These are phyloP conservation scores for Aspergillus sp. DNA, from an alignment of 2,329 filamentous ascomycete genomes.

Conservation along the genomic window DNA sequence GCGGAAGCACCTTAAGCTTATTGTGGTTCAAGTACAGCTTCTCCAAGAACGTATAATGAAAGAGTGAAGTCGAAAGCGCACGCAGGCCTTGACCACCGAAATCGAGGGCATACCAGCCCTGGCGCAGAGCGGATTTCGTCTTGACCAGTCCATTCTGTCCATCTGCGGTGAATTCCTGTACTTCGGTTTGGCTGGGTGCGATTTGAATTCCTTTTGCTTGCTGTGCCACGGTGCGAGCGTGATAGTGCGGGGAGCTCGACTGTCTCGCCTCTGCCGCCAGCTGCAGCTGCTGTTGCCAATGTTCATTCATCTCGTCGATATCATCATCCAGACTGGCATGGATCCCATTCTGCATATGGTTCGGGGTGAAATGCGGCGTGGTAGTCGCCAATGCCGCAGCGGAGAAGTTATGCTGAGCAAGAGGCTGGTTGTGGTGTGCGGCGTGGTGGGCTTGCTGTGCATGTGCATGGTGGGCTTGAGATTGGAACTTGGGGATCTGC, in stretches of 20 bases:
- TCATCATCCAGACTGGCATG: constrained; percentile 48
- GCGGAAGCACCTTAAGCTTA: constrained; percentile 71
- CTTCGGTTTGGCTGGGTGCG: constrained; percentile 41
- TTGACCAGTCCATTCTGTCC: constrained; percentile 59
- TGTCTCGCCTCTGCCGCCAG: constrained; percentile 65
- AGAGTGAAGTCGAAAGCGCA: constrained; percentile 69
- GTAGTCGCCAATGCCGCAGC: constrained; percentile 38
- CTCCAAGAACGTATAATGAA: constrained; percentile 79
- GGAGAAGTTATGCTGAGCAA: constrained; percentile 45
- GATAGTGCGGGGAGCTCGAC: constrained; percentile 64
- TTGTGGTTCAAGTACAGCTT: constrained; percentile 93
- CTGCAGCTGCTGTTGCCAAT: constrained; percentile 84
- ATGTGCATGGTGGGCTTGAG: constrained; percentile 40
- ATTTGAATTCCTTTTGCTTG: constrained; percentile 40
- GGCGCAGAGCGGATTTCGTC: constrained; percentile 49
- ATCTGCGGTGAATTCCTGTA: constrained; percentile 43
- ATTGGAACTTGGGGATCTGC: constrained; percentile 42
- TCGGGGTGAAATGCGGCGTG: constrained; percentile 51
- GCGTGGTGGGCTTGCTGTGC: constrained; percentile 38
- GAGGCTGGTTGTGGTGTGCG: constrained; percentile 35
- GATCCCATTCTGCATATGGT: constrained; percentile 53
- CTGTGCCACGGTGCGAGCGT: constrained; percentile 45
- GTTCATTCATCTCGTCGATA: constrained; percentile 52
- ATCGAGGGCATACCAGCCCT: constrained; percentile 90
- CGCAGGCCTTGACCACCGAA: constrained; percentile 92